Percentiles rank a stretch among this genome's conserved stretches.
These are phyloP conservation scores for Suillus clintonianus DNA, from an alignment of 768 basidiomycete genomes.

Conservation along the genomic window DNA sequence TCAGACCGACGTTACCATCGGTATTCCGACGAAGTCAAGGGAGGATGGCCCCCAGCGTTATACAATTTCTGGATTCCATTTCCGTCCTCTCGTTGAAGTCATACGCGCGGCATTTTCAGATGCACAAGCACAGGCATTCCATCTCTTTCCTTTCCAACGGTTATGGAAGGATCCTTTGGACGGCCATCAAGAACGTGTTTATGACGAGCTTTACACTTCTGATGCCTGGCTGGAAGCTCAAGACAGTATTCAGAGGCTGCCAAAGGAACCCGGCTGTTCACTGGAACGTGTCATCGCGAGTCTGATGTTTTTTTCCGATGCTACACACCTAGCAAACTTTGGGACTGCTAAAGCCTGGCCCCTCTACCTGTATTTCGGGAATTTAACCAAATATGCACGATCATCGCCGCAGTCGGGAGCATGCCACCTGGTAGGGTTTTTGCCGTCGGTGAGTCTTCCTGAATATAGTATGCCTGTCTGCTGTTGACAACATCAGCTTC, in stretches of 20 bases:
- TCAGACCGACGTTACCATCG: too few species aligned
- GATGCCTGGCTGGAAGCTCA: slow-evolving; percentile 16
- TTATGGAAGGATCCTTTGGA: slow-evolving; percentile 7
- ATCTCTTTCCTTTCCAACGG: slow-evolving; percentile 24
- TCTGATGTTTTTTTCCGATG: background rate
- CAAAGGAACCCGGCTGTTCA: slow-evolving; percentile 13
- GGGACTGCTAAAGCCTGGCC: slow-evolving; percentile 21
- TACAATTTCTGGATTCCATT: slow-evolving; percentile 13
- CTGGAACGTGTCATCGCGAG: slow-evolving; percentile 9
- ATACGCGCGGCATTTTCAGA: slow-evolving; percentile 13
- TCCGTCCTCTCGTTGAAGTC: slow-evolving; percentile 13
- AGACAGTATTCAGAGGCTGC: slow-evolving; percentile 17
- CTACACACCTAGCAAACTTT: slow-evolving; percentile 17
- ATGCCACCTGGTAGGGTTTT: slow-evolving; percentile 12
- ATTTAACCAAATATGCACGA: slow-evolving; percentile 19
- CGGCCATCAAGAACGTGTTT: slow-evolving; percentile 9
- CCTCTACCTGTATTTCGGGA: slow-evolving; percentile 17
- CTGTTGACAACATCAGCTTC: background rate
- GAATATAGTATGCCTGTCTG: background rate
- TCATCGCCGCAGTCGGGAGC: slow-evolving; percentile 11
- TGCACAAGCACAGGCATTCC: slow-evolving; percentile 9
- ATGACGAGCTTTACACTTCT: slow-evolving; percentile 21
- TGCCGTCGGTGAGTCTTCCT: slow-evolving; percentile 17
- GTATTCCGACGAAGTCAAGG: background rate
- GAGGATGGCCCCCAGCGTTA: slow-evolving; percentile 2